Conservation (phyloP, 2,329 filamentous ascomycete species). For the Colletotrichum orchidophilum region DNA sequence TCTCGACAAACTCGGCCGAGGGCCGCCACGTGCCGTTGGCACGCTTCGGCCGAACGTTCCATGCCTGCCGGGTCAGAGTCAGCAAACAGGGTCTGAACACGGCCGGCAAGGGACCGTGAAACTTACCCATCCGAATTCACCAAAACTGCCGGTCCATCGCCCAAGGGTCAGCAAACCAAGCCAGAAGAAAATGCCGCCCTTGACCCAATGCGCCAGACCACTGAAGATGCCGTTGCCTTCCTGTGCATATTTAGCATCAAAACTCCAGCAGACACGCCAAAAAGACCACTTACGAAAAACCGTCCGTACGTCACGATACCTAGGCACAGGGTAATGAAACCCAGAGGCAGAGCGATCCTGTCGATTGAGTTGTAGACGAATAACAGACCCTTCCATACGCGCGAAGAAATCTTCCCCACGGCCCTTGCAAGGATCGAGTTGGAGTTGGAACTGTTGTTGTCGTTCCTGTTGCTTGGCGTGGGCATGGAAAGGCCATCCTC, state of each 20-base stretch:
- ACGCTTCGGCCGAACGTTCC: conserved; percentile 80
- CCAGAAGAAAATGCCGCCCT: conserved; percentile 95
- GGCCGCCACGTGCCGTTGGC: conserved; percentile 72
- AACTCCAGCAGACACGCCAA: neutral
- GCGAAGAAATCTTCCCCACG: conserved; percentile 62
- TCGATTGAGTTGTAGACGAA: conserved; percentile 76
- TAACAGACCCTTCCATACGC: conserved; percentile 66
- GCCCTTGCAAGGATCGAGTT: conserved; percentile 62
- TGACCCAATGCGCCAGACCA: conserved; percentile 91
- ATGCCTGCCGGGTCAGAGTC: conserved; percentile 63
- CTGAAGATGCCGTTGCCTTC: conserved; percentile 77
- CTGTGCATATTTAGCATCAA: conserved; percentile 49
- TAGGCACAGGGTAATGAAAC: conserved; percentile 76
- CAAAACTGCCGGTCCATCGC: conserved; percentile 90
- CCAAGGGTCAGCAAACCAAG: conserved; percentile 88
- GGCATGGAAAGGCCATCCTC: conserved; percentile 50
- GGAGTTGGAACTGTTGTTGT: conserved; percentile 37
- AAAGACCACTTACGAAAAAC: conserved; percentile 75
- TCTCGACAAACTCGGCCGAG: conserved; percentile 90
- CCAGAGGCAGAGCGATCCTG: conserved; percentile 79
- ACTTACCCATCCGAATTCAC: conserved; percentile 84
- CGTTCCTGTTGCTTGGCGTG: conserved; percentile 50
- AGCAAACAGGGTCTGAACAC: conserved; percentile 7
- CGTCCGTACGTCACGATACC: conserved; percentile 83
- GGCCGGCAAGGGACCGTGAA: neutral